Percentiles rank a stretch among this genome's conserved stretches.
Evolutionary conservation across 2,329 filamentous ascomycete genomes (phyloP).

Genomic region (Cryoendolithus antarcticus): DNA sequence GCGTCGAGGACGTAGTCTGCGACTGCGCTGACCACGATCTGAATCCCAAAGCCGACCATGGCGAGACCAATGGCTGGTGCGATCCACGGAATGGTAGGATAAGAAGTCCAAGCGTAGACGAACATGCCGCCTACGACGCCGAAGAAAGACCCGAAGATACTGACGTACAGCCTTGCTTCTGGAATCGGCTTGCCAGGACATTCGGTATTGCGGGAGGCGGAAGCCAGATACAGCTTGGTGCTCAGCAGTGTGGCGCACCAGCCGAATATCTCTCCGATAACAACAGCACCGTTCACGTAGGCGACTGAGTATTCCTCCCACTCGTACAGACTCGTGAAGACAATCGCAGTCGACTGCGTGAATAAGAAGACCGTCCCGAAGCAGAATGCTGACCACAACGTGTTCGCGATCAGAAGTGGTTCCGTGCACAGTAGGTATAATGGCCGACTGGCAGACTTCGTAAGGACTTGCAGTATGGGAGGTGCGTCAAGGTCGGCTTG

Average conservation of each 20-base stretch:
- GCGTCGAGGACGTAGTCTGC: conserved; percentile 39
- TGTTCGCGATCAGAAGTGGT: conserved; percentile 36
- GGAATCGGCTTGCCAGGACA: conserved; percentile 26
- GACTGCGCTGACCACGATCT: conserved; percentile 33
- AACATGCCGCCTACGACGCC: conserved; percentile 39
- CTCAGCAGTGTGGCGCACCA: conserved; percentile 24
- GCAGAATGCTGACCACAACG: conserved; percentile 37
- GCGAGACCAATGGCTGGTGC: conserved; percentile 34
- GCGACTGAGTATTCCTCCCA: conserved; percentile 32
- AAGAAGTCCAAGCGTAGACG: conserved; percentile 39
- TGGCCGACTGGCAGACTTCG: conserved; percentile 21
- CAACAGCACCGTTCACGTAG: conserved; percentile 33
- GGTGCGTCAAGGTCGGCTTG: conserved; percentile 24
- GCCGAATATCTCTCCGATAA: conserved; percentile 35
- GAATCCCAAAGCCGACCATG: conserved; percentile 39
- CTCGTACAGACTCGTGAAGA: conserved; percentile 28
- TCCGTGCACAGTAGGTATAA: conserved; percentile 36
- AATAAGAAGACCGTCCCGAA: conserved; percentile 38
- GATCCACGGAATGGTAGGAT: conserved; percentile 33
- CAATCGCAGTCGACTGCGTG: conserved; percentile 35
- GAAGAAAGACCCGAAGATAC: conserved; percentile 31
- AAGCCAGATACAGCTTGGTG: conserved; percentile 28
- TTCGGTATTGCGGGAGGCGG: conserved; percentile 26
- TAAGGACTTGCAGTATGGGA: conserved; percentile 22
- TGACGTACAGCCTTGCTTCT: conserved; percentile 35